A percentile compares a stretch with the other conserved stretches of the same genome.
Evolutionary conservation across 1,284 basidiomycete species (phyloP).

Genomic region (Tranzscheliella williamsii): DNA sequence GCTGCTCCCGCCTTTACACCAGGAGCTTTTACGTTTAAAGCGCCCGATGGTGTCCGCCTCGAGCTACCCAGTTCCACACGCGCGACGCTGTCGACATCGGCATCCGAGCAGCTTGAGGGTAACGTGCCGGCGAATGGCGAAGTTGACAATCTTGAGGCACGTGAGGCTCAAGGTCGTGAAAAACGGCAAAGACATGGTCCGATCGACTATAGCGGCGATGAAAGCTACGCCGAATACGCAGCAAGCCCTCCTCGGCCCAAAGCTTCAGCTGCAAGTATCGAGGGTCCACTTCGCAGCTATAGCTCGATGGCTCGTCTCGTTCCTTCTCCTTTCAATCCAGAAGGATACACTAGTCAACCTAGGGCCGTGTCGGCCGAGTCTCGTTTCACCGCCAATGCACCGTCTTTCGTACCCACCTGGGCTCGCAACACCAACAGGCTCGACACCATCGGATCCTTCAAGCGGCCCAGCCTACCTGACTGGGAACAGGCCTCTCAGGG

Average conservation of each 20-base stretch:
- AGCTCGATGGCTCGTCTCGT: conserved; percentile 22
- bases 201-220: conserved; percentile 28
- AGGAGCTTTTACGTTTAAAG: conserved; percentile 46
- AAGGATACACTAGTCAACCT: conserved; percentile 9
- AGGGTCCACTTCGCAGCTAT: conserved; percentile 39
- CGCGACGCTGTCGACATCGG: background rate
- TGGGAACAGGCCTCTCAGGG: conserved; percentile 19
- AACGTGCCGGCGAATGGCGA: background rate
- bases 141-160: conserved; percentile 1
- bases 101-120: background rate
- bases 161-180: conserved; percentile 41
- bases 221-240: conserved; percentile 6
- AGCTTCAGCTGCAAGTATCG: conserved; percentile 46
- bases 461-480: conserved; percentile 35
- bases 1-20: conserved; percentile 48
- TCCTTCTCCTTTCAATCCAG: conserved; percentile 37
- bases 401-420: conserved; percentile 45
- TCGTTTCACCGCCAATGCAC: conserved; percentile 36
- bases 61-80: conserved; percentile 7
- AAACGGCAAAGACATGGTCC: conserved; percentile 40
- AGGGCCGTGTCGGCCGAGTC: conserved; percentile 25
- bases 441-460: conserved; percentile 12
- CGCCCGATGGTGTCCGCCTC: conserved; percentile 24
- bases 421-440: conserved; percentile 5
- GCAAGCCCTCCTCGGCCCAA: conserved; percentile 33